Conservation (phyloP, 305 asterid species). For the Caryopteris hybrid region DNA sequence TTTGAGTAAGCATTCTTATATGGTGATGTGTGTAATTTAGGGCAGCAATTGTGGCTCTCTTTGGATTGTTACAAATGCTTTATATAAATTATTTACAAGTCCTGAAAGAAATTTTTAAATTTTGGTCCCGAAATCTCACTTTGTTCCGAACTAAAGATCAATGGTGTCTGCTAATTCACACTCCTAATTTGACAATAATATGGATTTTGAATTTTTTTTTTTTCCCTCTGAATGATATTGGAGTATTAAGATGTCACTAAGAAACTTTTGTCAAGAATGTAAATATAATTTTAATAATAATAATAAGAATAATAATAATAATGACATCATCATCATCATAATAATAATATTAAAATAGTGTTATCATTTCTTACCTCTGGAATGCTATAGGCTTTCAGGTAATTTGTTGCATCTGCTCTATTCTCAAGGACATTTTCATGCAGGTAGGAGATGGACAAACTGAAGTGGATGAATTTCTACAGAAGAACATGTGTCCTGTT, state of each 20-base stretch:
- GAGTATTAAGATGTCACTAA: neutral
- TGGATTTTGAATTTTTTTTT: neutral
- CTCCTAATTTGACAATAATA: neutral
- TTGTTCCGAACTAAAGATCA: neutral
- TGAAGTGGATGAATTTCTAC: neutral
- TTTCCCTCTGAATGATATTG: neutral
- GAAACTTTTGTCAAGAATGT: neutral
- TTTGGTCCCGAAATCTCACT: neutral
- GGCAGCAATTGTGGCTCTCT: neutral
- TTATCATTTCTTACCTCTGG: neutral
- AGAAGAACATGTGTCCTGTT: neutral
- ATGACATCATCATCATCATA: no score
- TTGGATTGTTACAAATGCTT: neutral
- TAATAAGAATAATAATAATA: no score
- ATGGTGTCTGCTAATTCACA: neutral
- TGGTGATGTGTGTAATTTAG: neutral
- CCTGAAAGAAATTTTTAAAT: neutral
- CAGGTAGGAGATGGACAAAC: slow-evolving; percentile 2
- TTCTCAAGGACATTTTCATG: neutral
- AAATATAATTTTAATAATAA: no score
- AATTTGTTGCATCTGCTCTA: neutral
- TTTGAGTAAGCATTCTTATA: neutral
- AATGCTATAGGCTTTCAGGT: slow-evolving; percentile 3
- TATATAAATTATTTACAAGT: neutral
- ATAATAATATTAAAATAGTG: neutral